Percentiles rank a stretch among this genome's conserved stretches.
These are phyloP conservation scores for Prunus fruticosa DNA, from an alignment of 306 rosid species.

Conservation along the genomic window DNA sequence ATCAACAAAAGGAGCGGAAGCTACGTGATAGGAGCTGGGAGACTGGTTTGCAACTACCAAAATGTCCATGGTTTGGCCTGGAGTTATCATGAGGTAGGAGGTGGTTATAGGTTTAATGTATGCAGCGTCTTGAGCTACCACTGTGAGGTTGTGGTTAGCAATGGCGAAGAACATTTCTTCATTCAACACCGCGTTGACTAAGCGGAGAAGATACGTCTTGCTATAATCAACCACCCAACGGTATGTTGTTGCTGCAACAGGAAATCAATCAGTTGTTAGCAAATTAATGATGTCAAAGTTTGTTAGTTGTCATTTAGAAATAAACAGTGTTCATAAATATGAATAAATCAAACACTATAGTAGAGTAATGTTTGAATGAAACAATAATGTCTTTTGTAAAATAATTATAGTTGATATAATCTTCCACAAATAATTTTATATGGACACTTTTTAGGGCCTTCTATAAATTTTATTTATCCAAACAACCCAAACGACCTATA, in stretches of 20 bases:
- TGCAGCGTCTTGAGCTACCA: background rate
- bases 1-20: constrained; percentile 27
- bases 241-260: constrained; percentile 30
- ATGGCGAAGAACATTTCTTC: constrained; percentile 9
- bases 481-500: accelerated
- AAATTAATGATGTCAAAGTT: too few species aligned
- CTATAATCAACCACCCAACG: constrained; percentile 7
- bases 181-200: constrained; percentile 8
- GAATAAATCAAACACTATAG: too few species aligned
- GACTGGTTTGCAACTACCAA: constrained; percentile 67
- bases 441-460: too few species aligned
- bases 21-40: constrained; percentile 53
- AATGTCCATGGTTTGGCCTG: constrained; percentile 96
- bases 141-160: constrained; percentile 10
- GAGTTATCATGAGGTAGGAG: constrained; percentile 72
- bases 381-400: too few species aligned
- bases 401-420: too few species aligned
- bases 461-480: too few species aligned
- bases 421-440: too few species aligned
- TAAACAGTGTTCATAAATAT: too few species aligned
- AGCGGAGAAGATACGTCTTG: constrained; percentile 16
- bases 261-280: too few species aligned
- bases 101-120: constrained; percentile 54
- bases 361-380: too few species aligned
- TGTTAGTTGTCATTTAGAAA: too few species aligned